phyloP scores from a whole-genome alignment of 2,329 filamentous ascomycete genomes.

The Aaosphaeria arxii region DNA sequence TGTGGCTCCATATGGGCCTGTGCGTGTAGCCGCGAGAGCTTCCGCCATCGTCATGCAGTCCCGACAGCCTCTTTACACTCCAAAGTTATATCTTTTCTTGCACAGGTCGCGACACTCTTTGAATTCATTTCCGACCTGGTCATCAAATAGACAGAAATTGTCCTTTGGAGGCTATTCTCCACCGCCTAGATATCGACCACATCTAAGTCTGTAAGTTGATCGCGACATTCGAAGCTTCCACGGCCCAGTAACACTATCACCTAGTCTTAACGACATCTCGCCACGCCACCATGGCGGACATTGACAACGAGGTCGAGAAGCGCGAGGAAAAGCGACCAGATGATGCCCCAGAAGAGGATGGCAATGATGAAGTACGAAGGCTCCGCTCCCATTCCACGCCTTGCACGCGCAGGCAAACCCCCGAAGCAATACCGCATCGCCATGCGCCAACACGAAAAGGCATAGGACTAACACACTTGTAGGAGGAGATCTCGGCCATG shows the following conservation, averaged over 20 bases:
- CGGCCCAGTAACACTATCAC: not conserved
- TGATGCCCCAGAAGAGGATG: constrained; percentile 32
- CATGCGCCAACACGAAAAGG: not conserved
- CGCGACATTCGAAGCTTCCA: not conserved
- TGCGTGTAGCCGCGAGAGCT: not conserved
- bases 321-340: constrained; percentile 31
- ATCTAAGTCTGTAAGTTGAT: not conserved
- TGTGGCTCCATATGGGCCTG: too few relatives aligned
- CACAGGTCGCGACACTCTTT: not conserved
- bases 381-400: not conserved
- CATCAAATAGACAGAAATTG: not conserved
- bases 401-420: not conserved
- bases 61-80: not conserved
- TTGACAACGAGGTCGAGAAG: constrained; percentile 21
- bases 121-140: not conserved
- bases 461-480: not conserved
- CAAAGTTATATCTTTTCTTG: constrained; percentile 1
- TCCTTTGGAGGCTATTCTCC: not conserved
- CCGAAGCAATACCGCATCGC: not conserved
- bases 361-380: constrained; percentile 1
- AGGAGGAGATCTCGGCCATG: constrained; percentile 49
- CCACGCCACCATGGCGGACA: constrained; percentile 23
- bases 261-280: not conserved
- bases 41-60: constrained; percentile 1
- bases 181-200: not conserved